phyloP scores from a whole-genome alignment of 2,329 filamentous ascomycete genomes.

The Neopestalotiopsis sp. region DNA sequence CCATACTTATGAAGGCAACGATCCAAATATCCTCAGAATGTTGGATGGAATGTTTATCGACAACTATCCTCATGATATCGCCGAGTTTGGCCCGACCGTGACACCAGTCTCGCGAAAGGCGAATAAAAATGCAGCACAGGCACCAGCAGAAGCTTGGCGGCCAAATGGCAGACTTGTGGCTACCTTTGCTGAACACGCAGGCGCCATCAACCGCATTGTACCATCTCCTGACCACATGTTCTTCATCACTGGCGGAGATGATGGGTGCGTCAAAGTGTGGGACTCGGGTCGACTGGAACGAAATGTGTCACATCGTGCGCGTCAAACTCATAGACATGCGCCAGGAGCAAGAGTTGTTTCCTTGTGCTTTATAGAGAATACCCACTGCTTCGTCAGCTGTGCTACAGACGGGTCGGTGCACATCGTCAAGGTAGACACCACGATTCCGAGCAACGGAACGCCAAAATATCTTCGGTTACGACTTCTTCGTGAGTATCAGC shows the following conservation, averaged over 20 bases:
- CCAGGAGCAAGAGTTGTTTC: constrained; percentile 76
- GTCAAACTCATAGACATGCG: constrained; percentile 82
- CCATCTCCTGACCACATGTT: constrained; percentile 91
- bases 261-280: constrained; percentile 92
- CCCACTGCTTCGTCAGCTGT: constrained; percentile 90
- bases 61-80: constrained; percentile 68
- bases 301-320: constrained; percentile 85
- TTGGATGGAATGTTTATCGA: constrained; percentile 85
- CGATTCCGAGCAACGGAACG: constrained; percentile 46
- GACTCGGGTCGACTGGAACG: constrained; percentile 88
- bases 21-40: constrained; percentile 71
- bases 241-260: constrained; percentile 92
- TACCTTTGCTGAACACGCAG: constrained; percentile 86
- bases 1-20: constrained; percentile 86
- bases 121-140: constrained; percentile 54
- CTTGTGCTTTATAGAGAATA: constrained; percentile 90
- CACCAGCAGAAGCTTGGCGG: constrained; percentile 72
- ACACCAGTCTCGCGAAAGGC: constrained; percentile 63
- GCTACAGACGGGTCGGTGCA: constrained; percentile 90
- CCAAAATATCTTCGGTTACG: constrained; percentile 80
- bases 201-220: constrained; percentile 79
- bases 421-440: constrained; percentile 78
- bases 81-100: constrained; percentile 80
- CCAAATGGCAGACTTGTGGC: constrained; percentile 85
- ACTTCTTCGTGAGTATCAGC: constrained; percentile 79